A percentile compares a stretch with the other conserved stretches of the same genome.
phyloP scores from a whole-genome alignment of 495 filamentous ascomycete species.

The Xylaria palmicola region DNA sequence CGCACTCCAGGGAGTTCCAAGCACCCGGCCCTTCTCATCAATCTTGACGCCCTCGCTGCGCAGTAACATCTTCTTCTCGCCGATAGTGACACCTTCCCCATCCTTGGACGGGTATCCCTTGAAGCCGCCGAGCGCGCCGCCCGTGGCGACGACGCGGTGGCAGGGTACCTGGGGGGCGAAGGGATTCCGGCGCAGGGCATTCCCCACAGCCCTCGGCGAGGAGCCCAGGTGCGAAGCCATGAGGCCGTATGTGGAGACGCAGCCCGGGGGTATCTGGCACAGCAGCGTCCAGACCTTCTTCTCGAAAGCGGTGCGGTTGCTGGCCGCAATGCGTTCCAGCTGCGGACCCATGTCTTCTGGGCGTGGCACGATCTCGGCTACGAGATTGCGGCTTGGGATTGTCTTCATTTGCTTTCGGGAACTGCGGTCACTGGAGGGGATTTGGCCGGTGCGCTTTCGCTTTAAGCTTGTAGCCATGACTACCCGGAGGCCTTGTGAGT shows the following conservation, averaged over 20 bases:
- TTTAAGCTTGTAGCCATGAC: neutral
- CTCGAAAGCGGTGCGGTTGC: slow-evolving; percentile 53
- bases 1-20: slow-evolving; percentile 44
- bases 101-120: slow-evolving; percentile 43
- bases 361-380: slow-evolving; percentile 1
- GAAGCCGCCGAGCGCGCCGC: slow-evolving; percentile 50
- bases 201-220: slow-evolving; percentile 77
- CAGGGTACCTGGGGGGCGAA: slow-evolving; percentile 64
- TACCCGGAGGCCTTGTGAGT: neutral
- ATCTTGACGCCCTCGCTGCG: slow-evolving; percentile 42
- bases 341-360: slow-evolving; percentile 31
- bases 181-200: slow-evolving; percentile 69
- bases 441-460: neutral
- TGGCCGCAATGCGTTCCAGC: slow-evolving; percentile 34
- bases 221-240: slow-evolving; percentile 64
- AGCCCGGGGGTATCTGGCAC: slow-evolving; percentile 66
- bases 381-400: neutral
- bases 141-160: slow-evolving; percentile 51
- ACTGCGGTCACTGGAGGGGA: neutral
- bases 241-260: slow-evolving; percentile 71
- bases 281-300: slow-evolving; percentile 64
- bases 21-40: slow-evolving; percentile 36
- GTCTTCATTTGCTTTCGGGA: slow-evolving; percentile 6
- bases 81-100: slow-evolving; percentile 42
- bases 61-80: slow-evolving; percentile 43